phyloP scores from a whole-genome alignment of 1,139 yeast genomes.

The Hemisphaericaspora xylofermentans region DNA sequence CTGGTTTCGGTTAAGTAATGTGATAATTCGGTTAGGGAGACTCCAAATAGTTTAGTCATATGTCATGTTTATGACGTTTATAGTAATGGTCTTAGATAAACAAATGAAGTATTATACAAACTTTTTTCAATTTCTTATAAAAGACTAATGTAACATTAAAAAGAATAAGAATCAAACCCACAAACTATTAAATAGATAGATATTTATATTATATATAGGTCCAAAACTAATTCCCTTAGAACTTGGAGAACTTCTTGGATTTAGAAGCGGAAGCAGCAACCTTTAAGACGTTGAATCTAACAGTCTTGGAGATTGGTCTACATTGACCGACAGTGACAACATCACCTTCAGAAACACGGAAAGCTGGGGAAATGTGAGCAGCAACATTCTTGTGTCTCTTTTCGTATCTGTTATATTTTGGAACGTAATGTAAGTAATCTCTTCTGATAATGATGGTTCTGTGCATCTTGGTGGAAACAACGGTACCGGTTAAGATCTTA shows the following conservation, averaged over 20 bases:
- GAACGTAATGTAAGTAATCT: slow-evolving; percentile 99
- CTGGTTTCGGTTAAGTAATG: no score
- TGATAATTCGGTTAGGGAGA: no score
- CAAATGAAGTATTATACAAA: neutral
- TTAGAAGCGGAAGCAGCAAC: slow-evolving; percentile 88
- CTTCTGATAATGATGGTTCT: slow-evolving; percentile 99
- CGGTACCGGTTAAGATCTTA: slow-evolving; percentile 97
- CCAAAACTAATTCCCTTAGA: slow-evolving; percentile 48
- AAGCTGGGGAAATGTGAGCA: slow-evolving; percentile 99
- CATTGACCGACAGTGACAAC: slow-evolving; percentile 99
- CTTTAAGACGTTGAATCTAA: slow-evolving; percentile 98
- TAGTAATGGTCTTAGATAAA: neutral
- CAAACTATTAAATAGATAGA: slow-evolving; percentile 6
- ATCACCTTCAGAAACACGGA: slow-evolving; percentile 99
- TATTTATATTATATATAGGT: slow-evolving; percentile 11
- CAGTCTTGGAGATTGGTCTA: slow-evolving; percentile 99
- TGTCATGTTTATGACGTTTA: neutral
- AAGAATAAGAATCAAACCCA: slow-evolving; percentile 11
- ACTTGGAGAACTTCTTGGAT: slow-evolving; percentile 94
- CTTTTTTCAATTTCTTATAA: neutral
- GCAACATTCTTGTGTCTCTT: slow-evolving; percentile 99
- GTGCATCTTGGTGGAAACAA: slow-evolving; percentile 99
- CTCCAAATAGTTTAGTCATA: neutral
- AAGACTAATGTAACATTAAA: slow-evolving; percentile 21
- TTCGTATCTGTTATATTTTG: slow-evolving; percentile 99